A percentile compares a stretch with the other conserved stretches of the same genome.
phyloP scores from a whole-genome alignment of 768 basidiomycete genomes.

The Kwoniella bestiolae region DNA sequence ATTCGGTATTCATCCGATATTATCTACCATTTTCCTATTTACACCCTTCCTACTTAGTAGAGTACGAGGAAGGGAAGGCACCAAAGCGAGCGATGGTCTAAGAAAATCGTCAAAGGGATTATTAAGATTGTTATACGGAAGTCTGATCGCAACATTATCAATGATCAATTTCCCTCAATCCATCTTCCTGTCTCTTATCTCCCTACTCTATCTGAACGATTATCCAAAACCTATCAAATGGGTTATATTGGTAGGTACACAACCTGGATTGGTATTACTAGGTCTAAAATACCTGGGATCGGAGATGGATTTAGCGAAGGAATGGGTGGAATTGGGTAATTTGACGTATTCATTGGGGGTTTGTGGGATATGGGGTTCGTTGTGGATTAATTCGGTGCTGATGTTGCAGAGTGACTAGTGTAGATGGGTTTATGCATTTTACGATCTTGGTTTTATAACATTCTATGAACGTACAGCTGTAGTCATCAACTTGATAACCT shows the following conservation, averaged over 20 bases:
- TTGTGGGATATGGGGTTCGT: constrained; percentile 37
- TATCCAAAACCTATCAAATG: constrained; percentile 9
- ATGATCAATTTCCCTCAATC: constrained; percentile 94
- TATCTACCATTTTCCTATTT: no score
- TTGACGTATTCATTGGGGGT: constrained; percentile 37
- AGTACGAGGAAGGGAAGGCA: neutral
- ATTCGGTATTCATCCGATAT: neutral
- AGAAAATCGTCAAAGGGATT: constrained; percentile 59
- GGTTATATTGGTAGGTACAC: neutral
- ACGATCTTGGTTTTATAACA: no score
- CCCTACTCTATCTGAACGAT: constrained; percentile 24
- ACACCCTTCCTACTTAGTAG: no score
- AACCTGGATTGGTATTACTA: constrained; percentile 19
- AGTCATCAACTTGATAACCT: no score
- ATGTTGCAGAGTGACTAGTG: neutral
- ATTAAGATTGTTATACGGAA: constrained; percentile 81
- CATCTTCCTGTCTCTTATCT: constrained; percentile 66
- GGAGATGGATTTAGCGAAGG: constrained; percentile 21
- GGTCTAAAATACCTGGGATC: neutral
- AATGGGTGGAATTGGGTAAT: constrained; percentile 40
- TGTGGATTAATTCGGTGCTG: constrained; percentile 31
- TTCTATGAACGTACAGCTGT: no score
- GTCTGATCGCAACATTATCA: constrained; percentile 79
- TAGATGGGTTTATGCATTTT: neutral
- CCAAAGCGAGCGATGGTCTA: neutral